Evolutionary conservation across 352 stramenopile genomes (phyloP).

Genomic region (Phytophthora hibernalis): DNA sequence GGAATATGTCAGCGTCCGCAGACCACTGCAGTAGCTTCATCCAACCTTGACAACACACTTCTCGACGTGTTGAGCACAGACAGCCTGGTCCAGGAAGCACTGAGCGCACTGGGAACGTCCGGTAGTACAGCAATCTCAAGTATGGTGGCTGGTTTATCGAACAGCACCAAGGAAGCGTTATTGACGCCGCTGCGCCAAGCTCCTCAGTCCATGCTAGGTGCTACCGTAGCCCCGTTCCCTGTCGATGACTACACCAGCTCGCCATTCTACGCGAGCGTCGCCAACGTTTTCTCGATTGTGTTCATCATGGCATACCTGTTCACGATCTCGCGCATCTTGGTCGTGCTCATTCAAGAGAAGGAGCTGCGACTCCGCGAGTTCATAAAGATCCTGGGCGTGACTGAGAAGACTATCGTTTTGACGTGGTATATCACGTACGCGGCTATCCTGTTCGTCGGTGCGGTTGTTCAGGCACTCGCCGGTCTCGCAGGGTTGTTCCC

Average conservation of each 20-base stretch:
- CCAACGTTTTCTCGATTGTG: conserved; percentile 75
- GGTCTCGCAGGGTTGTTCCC: conserved; percentile 49
- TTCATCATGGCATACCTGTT: conserved; percentile 92
- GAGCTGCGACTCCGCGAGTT: conserved; percentile 88
- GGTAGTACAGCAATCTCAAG: conserved; percentile 58
- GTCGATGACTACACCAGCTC: conserved; percentile 46
- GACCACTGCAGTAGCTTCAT: conserved; percentile 26
- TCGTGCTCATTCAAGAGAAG: conserved; percentile 90
- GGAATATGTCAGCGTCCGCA: conserved; percentile 28
- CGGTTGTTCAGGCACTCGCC: conserved; percentile 56
- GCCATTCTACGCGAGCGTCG: conserved; percentile 66
- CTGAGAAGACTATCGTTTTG: conserved; percentile 57
- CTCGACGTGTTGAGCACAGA: too few species aligned
- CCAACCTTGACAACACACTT: too few species aligned
- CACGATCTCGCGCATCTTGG: conserved; percentile 78
- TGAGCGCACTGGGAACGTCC: conserved; percentile 19
- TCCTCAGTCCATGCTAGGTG: conserved; percentile 50
- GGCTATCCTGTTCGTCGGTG: conserved; percentile 74
- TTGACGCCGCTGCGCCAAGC: conserved; percentile 44
- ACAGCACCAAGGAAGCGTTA: conserved; percentile 26
- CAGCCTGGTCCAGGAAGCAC: not conserved
- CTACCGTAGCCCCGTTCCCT: conserved; percentile 44
- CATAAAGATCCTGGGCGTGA: conserved; percentile 93
- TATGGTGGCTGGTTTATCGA: conserved; percentile 49
- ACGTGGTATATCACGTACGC: conserved; percentile 90